Evolutionary conservation across 345 rosid species (phyloP).

Genomic region (Ceriops tagal): DNA sequence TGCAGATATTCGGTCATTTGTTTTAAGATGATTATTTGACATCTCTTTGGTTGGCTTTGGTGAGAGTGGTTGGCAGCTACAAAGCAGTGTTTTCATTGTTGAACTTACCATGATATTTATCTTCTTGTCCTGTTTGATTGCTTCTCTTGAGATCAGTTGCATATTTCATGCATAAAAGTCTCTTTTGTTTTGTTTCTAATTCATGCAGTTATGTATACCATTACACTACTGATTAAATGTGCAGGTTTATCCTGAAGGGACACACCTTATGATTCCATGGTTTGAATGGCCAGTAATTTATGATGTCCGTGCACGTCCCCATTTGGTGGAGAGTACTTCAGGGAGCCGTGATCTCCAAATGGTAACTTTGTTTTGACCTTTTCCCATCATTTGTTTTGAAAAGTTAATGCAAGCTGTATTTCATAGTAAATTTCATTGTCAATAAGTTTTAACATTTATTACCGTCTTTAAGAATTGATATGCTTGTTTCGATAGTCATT

Average conservation of each 20-base stretch:
- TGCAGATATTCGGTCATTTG: background rate
- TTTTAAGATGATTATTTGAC: background rate
- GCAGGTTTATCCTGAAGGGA: conserved; percentile 94
- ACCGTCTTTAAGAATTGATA: too few species aligned
- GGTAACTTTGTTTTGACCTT: conserved; percentile 1
- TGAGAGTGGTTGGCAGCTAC: background rate
- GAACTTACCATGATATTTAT: too few species aligned
- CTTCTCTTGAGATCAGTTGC: background rate
- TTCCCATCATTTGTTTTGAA: too few species aligned
- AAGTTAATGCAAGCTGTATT: too few species aligned
- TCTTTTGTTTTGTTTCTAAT: background rate
- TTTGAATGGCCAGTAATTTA: conserved; percentile 87
- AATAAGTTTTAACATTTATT: background rate
- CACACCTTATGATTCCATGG: conserved; percentile 89
- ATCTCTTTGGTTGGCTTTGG: background rate
- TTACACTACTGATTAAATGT: background rate
- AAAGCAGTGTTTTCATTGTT: too few species aligned
- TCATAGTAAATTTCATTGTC: background rate
- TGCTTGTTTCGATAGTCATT: too few species aligned
- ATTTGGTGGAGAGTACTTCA: conserved; percentile 14
- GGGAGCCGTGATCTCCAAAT: conserved; percentile 20
- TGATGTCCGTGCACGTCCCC: conserved; percentile 38
- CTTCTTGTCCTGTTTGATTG: background rate
- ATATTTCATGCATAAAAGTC: background rate
- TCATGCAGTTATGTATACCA: background rate